Percentiles rank a stretch among this genome's conserved stretches.
Evolutionary conservation across 805 yeast species (phyloP).

Genomic region (Hyphopichia homilentoma): DNA sequence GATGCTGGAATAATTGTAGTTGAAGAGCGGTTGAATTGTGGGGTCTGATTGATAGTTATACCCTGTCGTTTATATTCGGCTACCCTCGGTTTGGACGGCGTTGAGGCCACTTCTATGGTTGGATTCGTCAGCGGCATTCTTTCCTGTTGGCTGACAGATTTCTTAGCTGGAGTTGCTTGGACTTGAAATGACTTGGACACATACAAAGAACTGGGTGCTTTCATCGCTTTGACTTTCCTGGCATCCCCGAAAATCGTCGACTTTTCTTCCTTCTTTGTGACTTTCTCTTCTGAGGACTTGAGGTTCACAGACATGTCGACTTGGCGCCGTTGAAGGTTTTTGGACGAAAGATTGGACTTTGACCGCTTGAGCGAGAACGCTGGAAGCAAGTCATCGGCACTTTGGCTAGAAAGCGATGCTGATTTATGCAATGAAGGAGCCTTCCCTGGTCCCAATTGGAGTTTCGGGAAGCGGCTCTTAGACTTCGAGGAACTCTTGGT

Average conservation of each 20-base stretch:
- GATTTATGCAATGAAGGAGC: constrained; percentile 15
- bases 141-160: no score
- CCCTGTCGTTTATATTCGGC: no score
- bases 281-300: constrained; percentile 5
- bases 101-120: no score
- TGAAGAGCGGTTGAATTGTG: no score
- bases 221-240: constrained; percentile 14
- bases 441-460: constrained; percentile 5
- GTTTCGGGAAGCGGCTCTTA: neutral
- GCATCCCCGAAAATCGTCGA: constrained; percentile 24
- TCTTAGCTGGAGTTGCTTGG: constrained; percentile 26
- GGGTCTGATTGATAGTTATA: no score
- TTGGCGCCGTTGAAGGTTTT: constrained; percentile 35
- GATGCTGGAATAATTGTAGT: no score
- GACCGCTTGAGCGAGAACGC: constrained; percentile 35
- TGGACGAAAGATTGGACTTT: constrained; percentile 37
- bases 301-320: constrained; percentile 31
- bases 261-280: constrained; percentile 1
- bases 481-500: neutral
- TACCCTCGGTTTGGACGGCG: no score
- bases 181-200: no score
- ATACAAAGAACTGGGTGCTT: no score
- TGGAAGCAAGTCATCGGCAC: constrained; percentile 23
- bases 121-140: no score
- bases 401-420: constrained; percentile 10